Evolutionary conservation across 23 red algal genomes (phyloP).

Genomic region (Gracilaria gracilis): DNA sequence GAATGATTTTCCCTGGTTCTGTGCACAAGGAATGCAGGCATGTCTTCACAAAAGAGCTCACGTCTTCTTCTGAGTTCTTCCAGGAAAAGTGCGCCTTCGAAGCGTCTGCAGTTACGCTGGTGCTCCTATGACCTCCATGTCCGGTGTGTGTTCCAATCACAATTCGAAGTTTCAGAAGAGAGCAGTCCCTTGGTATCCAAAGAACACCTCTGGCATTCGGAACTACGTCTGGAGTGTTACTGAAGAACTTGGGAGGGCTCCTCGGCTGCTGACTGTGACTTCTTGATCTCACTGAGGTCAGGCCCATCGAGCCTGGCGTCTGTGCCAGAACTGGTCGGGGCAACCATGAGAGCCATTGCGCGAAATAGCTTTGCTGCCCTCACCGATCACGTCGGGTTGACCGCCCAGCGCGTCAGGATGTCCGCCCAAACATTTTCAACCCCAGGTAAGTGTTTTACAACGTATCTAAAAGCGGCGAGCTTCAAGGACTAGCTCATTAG

Average conservation of each 20-base stretch:
- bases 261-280: not conserved
- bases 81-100: not conserved
- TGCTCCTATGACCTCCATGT: not conserved
- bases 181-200: not conserved
- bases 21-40: slow-evolving; percentile 27
- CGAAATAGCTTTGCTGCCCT: not conserved
- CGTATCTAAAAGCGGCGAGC: not conserved
- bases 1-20: slow-evolving; percentile 7
- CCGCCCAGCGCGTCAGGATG: slow-evolving; percentile 15
- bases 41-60: not conserved
- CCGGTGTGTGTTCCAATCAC: not conserved
- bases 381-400: not conserved
- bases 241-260: not conserved
- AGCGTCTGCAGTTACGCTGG: not conserved
- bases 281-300: not conserved
- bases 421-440: slow-evolving; percentile 26
- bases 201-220: not conserved
- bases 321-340: not conserved
- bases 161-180: not conserved
- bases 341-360: not conserved
- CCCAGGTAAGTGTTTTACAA: not conserved
- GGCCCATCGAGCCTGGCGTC: not conserved
- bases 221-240: not conserved
- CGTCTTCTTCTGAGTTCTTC: not conserved
- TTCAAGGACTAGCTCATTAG: slow-evolving; percentile 30